Percentiles rank a stretch among this genome's conserved stretches.
phyloP scores from a whole-genome alignment of 208 protist genomes.

The Vickermania spadyakhi region DNA sequence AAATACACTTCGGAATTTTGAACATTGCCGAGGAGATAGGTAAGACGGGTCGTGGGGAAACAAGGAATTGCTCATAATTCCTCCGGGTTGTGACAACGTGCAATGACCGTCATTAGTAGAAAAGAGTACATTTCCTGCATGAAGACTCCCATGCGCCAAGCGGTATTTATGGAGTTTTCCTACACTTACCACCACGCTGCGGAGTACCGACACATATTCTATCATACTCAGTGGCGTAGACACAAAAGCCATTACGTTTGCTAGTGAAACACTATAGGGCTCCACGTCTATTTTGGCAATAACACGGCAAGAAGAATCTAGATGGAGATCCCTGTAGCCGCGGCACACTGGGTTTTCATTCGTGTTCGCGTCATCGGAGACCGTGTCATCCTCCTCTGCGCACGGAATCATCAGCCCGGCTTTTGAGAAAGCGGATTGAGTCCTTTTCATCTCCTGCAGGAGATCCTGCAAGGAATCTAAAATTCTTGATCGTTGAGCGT shows the following conservation, averaged over 20 bases:
- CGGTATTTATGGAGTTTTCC: conserved; percentile 39
- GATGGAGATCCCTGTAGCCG: conserved; percentile 32
- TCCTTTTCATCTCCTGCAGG: not conserved
- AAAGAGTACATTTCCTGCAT: conserved; percentile 67
- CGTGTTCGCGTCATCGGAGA: not conserved
- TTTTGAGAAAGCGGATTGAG: not conserved
- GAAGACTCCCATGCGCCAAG: conserved; percentile 65
- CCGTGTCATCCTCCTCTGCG: not conserved
- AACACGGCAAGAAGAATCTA: conserved; percentile 50
- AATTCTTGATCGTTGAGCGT: conserved; percentile 1
- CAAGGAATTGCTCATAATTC: conserved; percentile 30
- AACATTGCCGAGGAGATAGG: conserved; percentile 25
- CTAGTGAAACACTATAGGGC: conserved; percentile 41
- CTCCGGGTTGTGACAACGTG: conserved; percentile 39
- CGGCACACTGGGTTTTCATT: conserved; percentile 21
- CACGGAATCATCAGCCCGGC: not conserved
- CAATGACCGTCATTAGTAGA: conserved; percentile 57
- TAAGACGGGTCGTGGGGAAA: conserved; percentile 35
- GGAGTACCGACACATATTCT: conserved; percentile 39
- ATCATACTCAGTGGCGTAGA: conserved; percentile 15
- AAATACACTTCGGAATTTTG: conserved; percentile 14
- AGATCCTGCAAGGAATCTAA: not conserved
- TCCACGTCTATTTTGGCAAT: conserved; percentile 54
- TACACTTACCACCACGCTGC: conserved; percentile 31
- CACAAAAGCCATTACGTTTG: conserved; percentile 42